Percentiles rank a stretch among this genome's conserved stretches.
phyloP scores from a whole-genome alignment of 2,329 filamentous ascomycete species.

The Plenodomus tracheiphilus region DNA sequence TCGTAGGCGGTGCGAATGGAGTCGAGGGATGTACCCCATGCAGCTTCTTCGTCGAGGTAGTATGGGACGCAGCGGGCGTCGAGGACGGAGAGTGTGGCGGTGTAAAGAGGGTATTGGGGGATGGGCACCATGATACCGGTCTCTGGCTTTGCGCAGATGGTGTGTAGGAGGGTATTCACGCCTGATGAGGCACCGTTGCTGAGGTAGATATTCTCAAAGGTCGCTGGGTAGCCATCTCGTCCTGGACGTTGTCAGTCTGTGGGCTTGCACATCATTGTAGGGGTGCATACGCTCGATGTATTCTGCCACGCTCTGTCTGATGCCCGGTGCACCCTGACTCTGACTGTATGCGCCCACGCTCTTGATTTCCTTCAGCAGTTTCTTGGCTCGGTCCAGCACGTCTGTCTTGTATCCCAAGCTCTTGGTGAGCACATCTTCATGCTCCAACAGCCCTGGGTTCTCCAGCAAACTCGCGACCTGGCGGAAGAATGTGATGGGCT shows the following conservation, averaged over 20 bases:
- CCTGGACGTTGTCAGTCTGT: conserved; percentile 49
- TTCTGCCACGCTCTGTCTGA: conserved; percentile 85
- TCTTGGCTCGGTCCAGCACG: conserved; percentile 81
- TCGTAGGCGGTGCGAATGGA: conserved; percentile 74
- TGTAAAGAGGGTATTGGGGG: conserved; percentile 97
- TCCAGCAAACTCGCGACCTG: conserved; percentile 93
- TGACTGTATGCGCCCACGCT: conserved; percentile 97
- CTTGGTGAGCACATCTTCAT: conserved; percentile 76
- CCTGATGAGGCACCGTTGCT: conserved; percentile 90
- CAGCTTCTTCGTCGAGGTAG: conserved; percentile 81
- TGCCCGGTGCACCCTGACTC: conserved; percentile 82
- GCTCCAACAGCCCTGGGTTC: conserved; percentile 81
- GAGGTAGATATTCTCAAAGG: conserved; percentile 82
- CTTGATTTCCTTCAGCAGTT: conserved; percentile 78
- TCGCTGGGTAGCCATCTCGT: conserved; percentile 85
- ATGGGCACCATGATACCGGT: conserved; percentile 92
- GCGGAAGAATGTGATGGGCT: conserved; percentile 98
- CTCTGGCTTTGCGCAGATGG: conserved; percentile 77
- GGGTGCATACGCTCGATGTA: conserved; percentile 78
- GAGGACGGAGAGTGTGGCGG: conserved; percentile 83
- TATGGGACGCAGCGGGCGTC: conserved; percentile 90
- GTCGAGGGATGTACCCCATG: conserved; percentile 87
- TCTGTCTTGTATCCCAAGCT: conserved; percentile 85
- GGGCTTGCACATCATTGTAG: too few species aligned
- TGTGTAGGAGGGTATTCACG: conserved; percentile 88